Conservation (phyloP, 1,284 basidiomycete species). For the Ganoderma resinaceum region DNA sequence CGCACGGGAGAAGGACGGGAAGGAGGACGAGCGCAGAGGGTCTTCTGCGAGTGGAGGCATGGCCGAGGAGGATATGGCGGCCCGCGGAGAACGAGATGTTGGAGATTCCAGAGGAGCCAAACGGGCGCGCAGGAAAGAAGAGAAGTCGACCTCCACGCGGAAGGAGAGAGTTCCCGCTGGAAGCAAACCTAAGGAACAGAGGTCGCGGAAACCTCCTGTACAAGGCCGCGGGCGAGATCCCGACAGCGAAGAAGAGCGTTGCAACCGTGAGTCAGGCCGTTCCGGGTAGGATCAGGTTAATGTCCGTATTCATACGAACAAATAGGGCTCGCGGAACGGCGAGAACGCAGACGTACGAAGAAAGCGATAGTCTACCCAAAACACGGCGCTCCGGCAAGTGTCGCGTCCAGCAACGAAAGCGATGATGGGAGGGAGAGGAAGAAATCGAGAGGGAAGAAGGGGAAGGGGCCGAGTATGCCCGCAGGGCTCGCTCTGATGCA, state of each 20-base stretch:
- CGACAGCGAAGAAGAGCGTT: conserved; percentile 16
- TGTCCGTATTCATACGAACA: neutral
- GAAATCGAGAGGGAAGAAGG: conserved; percentile 43
- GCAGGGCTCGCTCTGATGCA: conserved; percentile 75
- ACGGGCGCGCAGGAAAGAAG: neutral
- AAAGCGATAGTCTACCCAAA: conserved; percentile 53
- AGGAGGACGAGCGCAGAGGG: neutral
- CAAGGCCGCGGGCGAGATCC: neutral
- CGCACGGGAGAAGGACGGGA: neutral
- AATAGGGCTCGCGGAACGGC: conserved; percentile 43
- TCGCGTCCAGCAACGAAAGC: conserved; percentile 17
- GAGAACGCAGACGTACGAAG: conserved; percentile 43
- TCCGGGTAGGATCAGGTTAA: neutral
- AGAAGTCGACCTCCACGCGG: neutral
- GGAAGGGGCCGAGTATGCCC: conserved; percentile 43
- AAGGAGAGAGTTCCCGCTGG: neutral
- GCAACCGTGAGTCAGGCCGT: neutral
- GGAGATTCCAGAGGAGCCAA: neutral
- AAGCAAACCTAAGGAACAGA: conserved; percentile 5
- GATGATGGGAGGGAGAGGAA: conserved; percentile 15
- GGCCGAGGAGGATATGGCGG: neutral
- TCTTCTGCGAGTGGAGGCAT: neutral
- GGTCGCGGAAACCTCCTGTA: neutral
- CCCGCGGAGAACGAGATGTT: neutral
- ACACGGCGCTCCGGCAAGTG: conserved; percentile 5